Evolutionary conservation across 1,284 basidiomycete genomes (phyloP).

Genomic region (Exobasidium cylindrosporum): DNA sequence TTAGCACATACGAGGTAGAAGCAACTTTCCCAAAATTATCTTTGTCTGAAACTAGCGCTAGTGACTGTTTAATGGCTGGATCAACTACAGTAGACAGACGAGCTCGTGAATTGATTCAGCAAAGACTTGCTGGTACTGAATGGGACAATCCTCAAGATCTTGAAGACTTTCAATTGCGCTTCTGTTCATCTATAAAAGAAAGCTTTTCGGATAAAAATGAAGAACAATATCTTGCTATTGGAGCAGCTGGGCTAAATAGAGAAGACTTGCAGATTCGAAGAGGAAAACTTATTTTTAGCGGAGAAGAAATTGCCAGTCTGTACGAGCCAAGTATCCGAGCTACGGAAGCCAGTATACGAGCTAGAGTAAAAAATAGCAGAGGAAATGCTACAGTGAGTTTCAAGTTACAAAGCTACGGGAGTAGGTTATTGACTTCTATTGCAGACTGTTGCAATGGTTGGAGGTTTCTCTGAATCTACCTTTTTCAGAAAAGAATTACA

Average conservation of each 20-base stretch:
- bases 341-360: conserved; percentile 11
- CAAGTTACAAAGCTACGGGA: no score
- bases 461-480: conserved; percentile 16
- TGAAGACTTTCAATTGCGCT: conserved; percentile 7
- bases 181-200: conserved; percentile 19
- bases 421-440: background rate
- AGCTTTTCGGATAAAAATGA: conserved; percentile 10
- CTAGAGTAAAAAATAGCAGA: background rate
- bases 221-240: conserved; percentile 14
- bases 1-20: conserved; percentile 16
- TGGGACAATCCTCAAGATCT: conserved; percentile 18
- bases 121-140: conserved; percentile 15
- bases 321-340: conserved; percentile 16
- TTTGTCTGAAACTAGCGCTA: conserved; percentile 12
- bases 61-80: conserved; percentile 19
- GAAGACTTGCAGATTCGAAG: conserved; percentile 10
- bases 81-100: conserved; percentile 18
- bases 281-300: conserved; percentile 16
- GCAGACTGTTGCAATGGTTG: conserved; percentile 17
- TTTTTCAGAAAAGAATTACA: conserved; percentile 21
- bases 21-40: conserved; percentile 7
- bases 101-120: conserved; percentile 12
- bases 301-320: conserved; percentile 16
- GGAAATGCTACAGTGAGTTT: conserved; percentile 1
- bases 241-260: conserved; percentile 9